Conservation (phyloP, 1,139 yeast species). For the Taphrina pruni region DNA sequence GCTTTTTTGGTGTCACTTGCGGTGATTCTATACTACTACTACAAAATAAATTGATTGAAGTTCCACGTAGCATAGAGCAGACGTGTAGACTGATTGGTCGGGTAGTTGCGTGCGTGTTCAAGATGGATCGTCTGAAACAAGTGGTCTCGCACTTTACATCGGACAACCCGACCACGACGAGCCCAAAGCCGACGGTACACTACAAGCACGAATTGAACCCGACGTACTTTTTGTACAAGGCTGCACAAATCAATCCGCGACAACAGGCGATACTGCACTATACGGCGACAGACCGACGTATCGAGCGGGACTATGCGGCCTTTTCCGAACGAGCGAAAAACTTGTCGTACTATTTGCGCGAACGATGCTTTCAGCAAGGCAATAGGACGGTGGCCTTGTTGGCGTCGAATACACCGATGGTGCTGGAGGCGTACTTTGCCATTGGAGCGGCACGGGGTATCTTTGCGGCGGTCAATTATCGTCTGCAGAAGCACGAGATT, state of each 20-base stretch:
- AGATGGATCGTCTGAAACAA: constrained; percentile 28
- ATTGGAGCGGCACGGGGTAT: constrained; percentile 52
- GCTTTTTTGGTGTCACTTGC: not conserved
- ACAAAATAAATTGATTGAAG: too few relatives aligned
- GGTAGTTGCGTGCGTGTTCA: not conserved
- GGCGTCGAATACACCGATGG: constrained; percentile 55
- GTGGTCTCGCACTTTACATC: constrained; percentile 4
- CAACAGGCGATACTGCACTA: constrained; percentile 52
- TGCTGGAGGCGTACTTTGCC: constrained; percentile 53
- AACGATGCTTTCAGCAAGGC: constrained; percentile 45
- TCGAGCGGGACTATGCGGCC: constrained; percentile 50
- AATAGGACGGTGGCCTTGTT: constrained; percentile 51
- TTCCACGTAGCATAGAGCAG: too few relatives aligned
- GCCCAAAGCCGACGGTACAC: constrained; percentile 31
- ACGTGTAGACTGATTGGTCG: too few relatives aligned
- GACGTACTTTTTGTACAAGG: constrained; percentile 52
- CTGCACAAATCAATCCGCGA: constrained; percentile 53
- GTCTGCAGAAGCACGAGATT: constrained; percentile 51
- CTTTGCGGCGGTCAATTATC: constrained; percentile 53
- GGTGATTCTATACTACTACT: too few relatives aligned
- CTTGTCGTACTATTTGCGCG: constrained; percentile 51
- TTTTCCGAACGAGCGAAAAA: constrained; percentile 50
- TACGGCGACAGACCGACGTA: constrained; percentile 47
- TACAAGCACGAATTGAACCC: constrained; percentile 52
- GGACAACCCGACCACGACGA: not conserved